Evolutionary conservation across 1,284 basidiomycete species (phyloP), one percentile per base, ranked within the genome.

Genomic region (Papiliotrema flavescens): DNA sequence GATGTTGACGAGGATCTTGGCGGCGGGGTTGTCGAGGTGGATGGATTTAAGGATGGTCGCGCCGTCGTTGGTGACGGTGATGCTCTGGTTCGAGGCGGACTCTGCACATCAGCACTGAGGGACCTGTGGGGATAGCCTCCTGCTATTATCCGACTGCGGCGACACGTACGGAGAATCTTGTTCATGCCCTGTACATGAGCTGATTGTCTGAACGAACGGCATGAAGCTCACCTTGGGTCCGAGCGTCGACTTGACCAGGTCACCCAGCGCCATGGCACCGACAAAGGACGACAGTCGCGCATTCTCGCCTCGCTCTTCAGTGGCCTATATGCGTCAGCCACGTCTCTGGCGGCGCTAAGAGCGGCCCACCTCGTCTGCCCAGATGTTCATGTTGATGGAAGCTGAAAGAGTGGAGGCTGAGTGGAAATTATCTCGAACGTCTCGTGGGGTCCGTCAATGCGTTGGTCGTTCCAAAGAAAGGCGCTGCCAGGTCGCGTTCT

Each of bases 1-100:
- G 75, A 99, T 98, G 79, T 98, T 98, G 70, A 98, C 96, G 51
- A 98, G 84, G 73, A 99, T 98, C 81, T 98, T 98, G 51, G 96
- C 96, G 0, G 96, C 95, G 2, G 96, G 90, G 73, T 99, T 98
- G 79, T 98, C 96, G 62, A 99, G 85, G 65, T 93, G 89, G 68
- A 99, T 98, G 51, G 90, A 87, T 75, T 96, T 97, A 62, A 99
- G 84, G 69, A 98, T 98, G 44, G 96, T 98, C 2, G 96, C 96
- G 17, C 96, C 96, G 76, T 98, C 96, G 77, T 98, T 99, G 17
- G 96, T 98, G 53, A 99, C 94, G 56, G 87, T 95, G 65, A 99
- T 90, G 41, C 94, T 90, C 34, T 92, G 93, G 0, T 88, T 86
- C 2, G 93, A 90, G 7, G 80, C 86, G 2, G 93, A 97, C 79